A percentile compares a stretch with the other conserved stretches of the same genome.
phyloP scores from a whole-genome alignment of 495 filamentous ascomycete species.

The Venustampulla echinocandica region DNA sequence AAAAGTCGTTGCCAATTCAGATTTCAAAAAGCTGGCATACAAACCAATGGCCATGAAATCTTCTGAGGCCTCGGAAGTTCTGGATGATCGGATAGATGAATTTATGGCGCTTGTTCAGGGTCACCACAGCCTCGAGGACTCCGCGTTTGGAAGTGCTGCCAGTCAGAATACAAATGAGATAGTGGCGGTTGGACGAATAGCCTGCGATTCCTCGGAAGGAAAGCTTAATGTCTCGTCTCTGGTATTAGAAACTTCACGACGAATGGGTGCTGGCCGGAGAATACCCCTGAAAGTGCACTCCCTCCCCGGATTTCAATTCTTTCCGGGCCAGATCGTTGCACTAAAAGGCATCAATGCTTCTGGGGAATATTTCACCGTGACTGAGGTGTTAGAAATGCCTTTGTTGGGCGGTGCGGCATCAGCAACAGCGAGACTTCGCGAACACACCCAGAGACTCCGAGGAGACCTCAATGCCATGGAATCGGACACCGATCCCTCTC shows the following conservation, averaged over 20 bases:
- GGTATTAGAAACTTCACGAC: conserved; percentile 77
- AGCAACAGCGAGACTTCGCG: conserved; percentile 46
- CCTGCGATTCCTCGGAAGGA: conserved; percentile 73
- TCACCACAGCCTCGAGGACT: conserved; percentile 65
- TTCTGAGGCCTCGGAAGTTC: conserved; percentile 80
- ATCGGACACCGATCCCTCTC: conserved; percentile 42
- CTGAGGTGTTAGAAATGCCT: conserved; percentile 65
- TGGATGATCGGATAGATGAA: conserved; percentile 91
- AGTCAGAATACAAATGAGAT: conserved; percentile 77
- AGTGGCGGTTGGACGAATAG: conserved; percentile 83
- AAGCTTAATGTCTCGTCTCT: conserved; percentile 76
- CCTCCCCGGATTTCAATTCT: conserved; percentile 68
- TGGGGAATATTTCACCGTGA: conserved; percentile 74
- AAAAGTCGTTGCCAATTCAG: conserved; percentile 70
- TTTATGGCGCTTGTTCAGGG: conserved; percentile 65
- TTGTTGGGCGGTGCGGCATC: conserved; percentile 62
- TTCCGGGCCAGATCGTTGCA: conserved; percentile 90
- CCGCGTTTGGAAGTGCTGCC: conserved; percentile 80
- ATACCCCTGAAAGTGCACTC: conserved; percentile 70
- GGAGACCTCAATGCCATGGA: conserved; percentile 53
- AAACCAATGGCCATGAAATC: conserved; percentile 90
- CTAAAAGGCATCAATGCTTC: conserved; percentile 78
- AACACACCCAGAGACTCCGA: conserved; percentile 53
- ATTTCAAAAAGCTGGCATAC: conserved; percentile 83
- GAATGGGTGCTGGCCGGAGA: conserved; percentile 73